Conservation (phyloP, 2,329 filamentous ascomycete species). For the Tympanopsis confertula region DNA sequence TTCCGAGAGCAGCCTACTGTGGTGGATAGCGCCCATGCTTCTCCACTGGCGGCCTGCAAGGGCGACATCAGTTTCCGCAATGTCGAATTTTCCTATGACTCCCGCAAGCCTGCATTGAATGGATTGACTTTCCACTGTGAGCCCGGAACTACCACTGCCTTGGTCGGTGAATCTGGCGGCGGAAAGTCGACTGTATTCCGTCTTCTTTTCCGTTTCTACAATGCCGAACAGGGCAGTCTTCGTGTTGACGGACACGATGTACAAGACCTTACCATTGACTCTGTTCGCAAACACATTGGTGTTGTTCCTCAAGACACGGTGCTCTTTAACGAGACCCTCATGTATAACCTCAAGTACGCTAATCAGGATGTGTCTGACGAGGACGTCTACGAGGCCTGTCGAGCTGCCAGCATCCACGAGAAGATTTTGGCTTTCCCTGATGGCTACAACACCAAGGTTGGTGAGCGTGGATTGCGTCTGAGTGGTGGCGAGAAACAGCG, state of each 20-base stretch:
- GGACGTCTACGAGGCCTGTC: constrained; percentile 70
- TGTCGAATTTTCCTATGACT: constrained; percentile 83
- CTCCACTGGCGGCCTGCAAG: constrained; percentile 52
- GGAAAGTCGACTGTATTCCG: constrained; percentile 96
- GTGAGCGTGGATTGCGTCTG: constrained; percentile 74
- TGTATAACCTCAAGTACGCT: constrained; percentile 90
- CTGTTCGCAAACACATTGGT: constrained; percentile 80
- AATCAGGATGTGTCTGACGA: constrained; percentile 71
- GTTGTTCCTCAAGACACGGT: constrained; percentile 96
- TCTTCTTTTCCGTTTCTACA: constrained; percentile 93
- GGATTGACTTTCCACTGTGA: constrained; percentile 74
- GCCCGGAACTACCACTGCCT: constrained; percentile 85
- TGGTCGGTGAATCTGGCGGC: constrained; percentile 92
- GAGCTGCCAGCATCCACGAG: constrained; percentile 82
- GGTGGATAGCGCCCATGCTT: constrained; percentile 59
- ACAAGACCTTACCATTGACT: constrained; percentile 80
- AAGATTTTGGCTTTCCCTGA: constrained; percentile 84
- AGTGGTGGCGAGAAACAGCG: constrained; percentile 90
- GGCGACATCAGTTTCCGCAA: constrained; percentile 80
- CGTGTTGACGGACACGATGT: constrained; percentile 77
- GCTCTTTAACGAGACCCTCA: constrained; percentile 83
- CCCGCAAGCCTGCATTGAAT: constrained; percentile 71
- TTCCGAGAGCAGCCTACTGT: constrained; percentile 95
- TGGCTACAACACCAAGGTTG: constrained; percentile 78
- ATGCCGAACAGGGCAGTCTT: constrained; percentile 68